These are phyloP conservation scores for Ophiostoma perfectum DNA, from an alignment of 2,329 filamentous ascomycete genomes.

Conservation along the genomic window DNA sequence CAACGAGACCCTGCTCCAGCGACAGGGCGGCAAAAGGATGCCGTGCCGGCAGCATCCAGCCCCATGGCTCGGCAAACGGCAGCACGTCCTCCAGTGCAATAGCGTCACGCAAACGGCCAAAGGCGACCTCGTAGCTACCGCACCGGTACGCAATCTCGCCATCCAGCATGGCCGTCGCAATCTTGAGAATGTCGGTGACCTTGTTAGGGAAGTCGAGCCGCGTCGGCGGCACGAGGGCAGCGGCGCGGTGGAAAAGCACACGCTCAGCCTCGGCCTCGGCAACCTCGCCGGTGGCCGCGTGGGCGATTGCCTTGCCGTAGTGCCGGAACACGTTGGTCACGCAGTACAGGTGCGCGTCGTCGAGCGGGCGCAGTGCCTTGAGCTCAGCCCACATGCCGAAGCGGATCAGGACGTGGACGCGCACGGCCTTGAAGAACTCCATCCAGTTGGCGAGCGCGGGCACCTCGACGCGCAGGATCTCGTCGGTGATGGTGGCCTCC, in stretches of 20 bases:
- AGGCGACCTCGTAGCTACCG: conserved; percentile 46
- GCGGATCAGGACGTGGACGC: conserved; percentile 50
- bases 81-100: conserved; percentile 48
- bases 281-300: conserved; percentile 43
- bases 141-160: conserved; percentile 56
- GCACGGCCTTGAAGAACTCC: conserved; percentile 48
- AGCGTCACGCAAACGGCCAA: conserved; percentile 43
- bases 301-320: conserved; percentile 51
- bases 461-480: conserved; percentile 15
- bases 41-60: conserved; percentile 54
- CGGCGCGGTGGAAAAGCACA: conserved; percentile 12
- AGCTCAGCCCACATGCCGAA: conserved; percentile 54
- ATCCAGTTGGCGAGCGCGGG: conserved; percentile 54
- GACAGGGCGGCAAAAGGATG: conserved; percentile 53
- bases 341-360: conserved; percentile 45
- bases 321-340: conserved; percentile 50
- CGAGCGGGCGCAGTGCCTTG: conserved; percentile 40
- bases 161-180: conserved; percentile 48
- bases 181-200: conserved; percentile 26
- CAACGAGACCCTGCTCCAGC: conserved; percentile 46
- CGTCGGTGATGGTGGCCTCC: conserved; percentile 19
- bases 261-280: conserved; percentile 34
- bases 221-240: conserved; percentile 35
- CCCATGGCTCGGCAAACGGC: conserved; percentile 54
- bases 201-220: conserved; percentile 27